Conservation (phyloP, 176 grass and related monocot genomes). For the barley (Hordeum vulgare) region DNA sequence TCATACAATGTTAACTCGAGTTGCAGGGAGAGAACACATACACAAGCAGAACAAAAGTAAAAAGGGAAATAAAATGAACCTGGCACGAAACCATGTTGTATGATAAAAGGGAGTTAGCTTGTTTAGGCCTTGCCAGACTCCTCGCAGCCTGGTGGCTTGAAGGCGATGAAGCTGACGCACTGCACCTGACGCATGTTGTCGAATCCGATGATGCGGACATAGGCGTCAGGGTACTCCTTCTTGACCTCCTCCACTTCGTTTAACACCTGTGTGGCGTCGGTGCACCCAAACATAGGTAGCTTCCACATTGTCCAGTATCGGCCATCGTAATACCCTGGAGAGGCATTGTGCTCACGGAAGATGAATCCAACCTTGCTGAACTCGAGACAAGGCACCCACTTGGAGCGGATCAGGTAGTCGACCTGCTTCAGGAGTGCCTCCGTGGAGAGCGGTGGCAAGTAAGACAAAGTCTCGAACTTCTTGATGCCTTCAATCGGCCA, state of each 20-base stretch:
- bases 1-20: background rate
- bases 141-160: no score
- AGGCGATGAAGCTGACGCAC: no score
- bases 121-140: no score
- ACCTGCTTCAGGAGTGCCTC: no score
- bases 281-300: slow-evolving; percentile 91
- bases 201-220: no score
- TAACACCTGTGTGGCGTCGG: slow-evolving; percentile 45
- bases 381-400: slow-evolving; percentile 77
- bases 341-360: slow-evolving; percentile 39
- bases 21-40: background rate
- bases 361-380: slow-evolving; percentile 57
- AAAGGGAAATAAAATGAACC: background rate
- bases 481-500: slow-evolving; percentile 53
- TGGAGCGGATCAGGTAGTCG: slow-evolving; percentile 35
- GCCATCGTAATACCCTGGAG: slow-evolving; percentile 70
- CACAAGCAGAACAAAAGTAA: background rate
- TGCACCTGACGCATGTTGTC: no score
- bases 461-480: slow-evolving; percentile 93
- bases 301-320: slow-evolving; percentile 99
- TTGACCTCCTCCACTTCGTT: slow-evolving; percentile 52
- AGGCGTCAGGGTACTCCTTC: no score
- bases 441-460: slow-evolving; percentile 36
- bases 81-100: background rate
- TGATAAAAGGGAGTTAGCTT: background rate